Conservation (phyloP, 495 filamentous ascomycete species). For the Penicillium taxi region DNA sequence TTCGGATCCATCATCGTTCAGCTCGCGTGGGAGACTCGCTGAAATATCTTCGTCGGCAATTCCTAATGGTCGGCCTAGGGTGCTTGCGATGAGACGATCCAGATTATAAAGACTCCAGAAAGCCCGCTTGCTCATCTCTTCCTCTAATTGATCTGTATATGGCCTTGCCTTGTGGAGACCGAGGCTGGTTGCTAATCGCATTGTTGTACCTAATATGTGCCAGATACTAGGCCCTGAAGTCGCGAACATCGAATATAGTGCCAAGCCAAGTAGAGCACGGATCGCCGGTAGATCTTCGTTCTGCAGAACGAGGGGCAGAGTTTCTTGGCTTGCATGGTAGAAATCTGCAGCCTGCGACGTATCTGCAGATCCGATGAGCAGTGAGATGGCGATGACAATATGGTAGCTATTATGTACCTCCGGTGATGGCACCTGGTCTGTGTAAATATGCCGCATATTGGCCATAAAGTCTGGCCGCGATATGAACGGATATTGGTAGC, state of each 20-base stretch:
- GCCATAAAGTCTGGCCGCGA: constrained; percentile 31
- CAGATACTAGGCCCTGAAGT: constrained; percentile 45
- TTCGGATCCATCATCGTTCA: constrained; percentile 39
- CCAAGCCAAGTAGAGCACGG: constrained; percentile 41
- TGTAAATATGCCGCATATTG: constrained; percentile 34
- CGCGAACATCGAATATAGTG: constrained; percentile 44
- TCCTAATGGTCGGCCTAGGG: constrained; percentile 41
- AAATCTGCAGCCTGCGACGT: constrained; percentile 30
- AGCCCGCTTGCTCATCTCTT: constrained; percentile 44
- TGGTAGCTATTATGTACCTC: constrained; percentile 36
- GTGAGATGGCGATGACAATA: constrained; percentile 35
- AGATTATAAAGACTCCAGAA: constrained; percentile 49
- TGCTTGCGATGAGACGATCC: constrained; percentile 44
- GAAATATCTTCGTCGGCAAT: constrained; percentile 46
- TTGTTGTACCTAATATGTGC: constrained; percentile 43
- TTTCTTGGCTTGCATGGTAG: constrained; percentile 36
- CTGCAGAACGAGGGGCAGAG: constrained; percentile 30
- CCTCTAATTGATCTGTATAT: constrained; percentile 24
- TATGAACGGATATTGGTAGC: constrained; percentile 40
- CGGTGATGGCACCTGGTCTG: constrained; percentile 26
- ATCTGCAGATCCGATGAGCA: constrained; percentile 33
- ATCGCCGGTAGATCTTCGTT: constrained; percentile 39
- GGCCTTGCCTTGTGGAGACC: constrained; percentile 42
- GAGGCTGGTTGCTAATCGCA: constrained; percentile 42
- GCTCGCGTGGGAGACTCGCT: constrained; percentile 35